Percentiles rank a stretch among this genome's conserved stretches.
Conservation (phyloP, 2,329 filamentous ascomycete species). For the Pseudocercospora fuligena region DNA sequence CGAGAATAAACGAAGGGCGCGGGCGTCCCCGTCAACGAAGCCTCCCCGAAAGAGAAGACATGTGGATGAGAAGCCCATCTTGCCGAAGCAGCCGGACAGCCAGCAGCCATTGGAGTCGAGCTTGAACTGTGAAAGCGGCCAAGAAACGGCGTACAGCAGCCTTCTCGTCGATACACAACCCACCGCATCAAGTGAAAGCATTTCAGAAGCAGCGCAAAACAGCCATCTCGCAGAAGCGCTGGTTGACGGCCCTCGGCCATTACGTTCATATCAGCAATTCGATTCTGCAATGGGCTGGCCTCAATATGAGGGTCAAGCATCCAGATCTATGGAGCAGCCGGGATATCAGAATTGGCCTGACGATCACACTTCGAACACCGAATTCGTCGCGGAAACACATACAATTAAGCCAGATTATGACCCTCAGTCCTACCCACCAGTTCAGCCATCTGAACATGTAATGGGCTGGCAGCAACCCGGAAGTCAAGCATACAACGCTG, state of each 20-base stretch:
- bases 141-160: background rate
- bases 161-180: background rate
- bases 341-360: too few species aligned
- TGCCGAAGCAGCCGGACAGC: background rate
- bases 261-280: background rate
- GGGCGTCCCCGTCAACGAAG: background rate
- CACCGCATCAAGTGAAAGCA: background rate
- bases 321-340: too few species aligned
- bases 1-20: background rate
- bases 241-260: background rate
- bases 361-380: too few species aligned
- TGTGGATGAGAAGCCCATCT: background rate
- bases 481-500: background rate
- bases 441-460: background rate
- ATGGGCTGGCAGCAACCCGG: background rate
- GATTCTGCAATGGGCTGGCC: background rate
- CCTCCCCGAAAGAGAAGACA: background rate
- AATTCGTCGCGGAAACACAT: too few species aligned
- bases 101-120: background rate
- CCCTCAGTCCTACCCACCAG: background rate
- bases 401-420: background rate
- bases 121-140: background rate
- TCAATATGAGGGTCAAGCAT: background rate
- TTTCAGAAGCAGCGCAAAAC: background rate
- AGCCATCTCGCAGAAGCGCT: background rate